Evolutionary conservation across 2,329 filamentous ascomycete genomes (phyloP), one percentile per base, ranked within the genome.

Genomic region (Neonectria neomacrospora): DNA sequence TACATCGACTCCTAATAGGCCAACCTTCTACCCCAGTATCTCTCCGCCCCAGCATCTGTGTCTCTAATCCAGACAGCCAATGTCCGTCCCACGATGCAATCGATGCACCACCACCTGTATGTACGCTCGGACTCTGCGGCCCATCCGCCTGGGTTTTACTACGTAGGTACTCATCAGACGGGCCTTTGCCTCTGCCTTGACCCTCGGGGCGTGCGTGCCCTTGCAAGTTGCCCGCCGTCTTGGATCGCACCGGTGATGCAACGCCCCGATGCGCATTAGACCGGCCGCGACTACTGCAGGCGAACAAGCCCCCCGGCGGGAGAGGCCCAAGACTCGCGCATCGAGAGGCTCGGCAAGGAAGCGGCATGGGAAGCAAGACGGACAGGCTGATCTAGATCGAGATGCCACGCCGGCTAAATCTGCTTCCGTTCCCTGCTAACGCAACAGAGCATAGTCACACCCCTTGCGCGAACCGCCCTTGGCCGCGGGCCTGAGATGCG

Each of bases 91-190:
- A 54, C 50, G 56, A 48, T 57, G 47, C 50, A 58, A 53, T 47
- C 52, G 26, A 20, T 22, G 51, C 41, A 16, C 34, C 47, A 45
- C 20, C n/a, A 41, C 26, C 28, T 61, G 60, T 32, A 23, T 60
- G 61, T 30, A 23, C 69, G 66, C 70, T 71, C 67, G 65, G 70
- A 72, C 69, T 65, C 59, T 57, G 61, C 48, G 63, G 56, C 45
- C 65, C 68, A 54, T 58, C 52, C 34, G 59, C 51, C 54, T 65
- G 63, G 67, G 53, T 60, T 50, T 20, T 26, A 26, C 23, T 26
- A 3, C 23, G 23, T 26, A 3, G 3, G 23, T 32, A n/a, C 16
- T 18, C n/a, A 48, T 34, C 37, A 18, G n/a, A 9, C 8, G 37
- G 44, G 7, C 34, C 44, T 26, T 3, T n/a, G n/a, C n/a, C n/a